A percentile compares a stretch with the other conserved stretches of the same genome.
These are phyloP conservation scores for Fusarium praegraminearum DNA, from an alignment of 2,329 filamentous ascomycete genomes.

Conservation along the genomic window DNA sequence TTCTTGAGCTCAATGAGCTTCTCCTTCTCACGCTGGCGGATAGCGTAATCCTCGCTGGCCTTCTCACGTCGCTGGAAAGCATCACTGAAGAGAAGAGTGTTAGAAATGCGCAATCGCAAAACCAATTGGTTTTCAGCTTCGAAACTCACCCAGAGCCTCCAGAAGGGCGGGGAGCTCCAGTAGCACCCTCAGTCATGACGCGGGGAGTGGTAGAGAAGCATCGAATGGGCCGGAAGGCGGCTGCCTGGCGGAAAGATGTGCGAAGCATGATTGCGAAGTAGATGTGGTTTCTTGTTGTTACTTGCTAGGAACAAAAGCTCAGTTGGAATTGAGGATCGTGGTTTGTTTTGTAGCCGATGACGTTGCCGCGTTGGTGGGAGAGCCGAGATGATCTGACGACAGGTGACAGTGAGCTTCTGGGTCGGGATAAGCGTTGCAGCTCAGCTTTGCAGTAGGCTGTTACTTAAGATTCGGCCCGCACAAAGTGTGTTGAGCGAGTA, in stretches of 20 bases:
- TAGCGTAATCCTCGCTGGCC: slow-evolving; percentile 85
- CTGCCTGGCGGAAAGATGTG: slow-evolving; percentile 69
- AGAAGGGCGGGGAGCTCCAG: slow-evolving; percentile 68
- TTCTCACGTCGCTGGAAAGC: slow-evolving; percentile 93
- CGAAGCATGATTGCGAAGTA: slow-evolving; percentile 70
- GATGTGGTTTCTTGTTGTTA: slow-evolving; percentile 14
- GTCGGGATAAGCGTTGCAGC: slow-evolving; percentile 13
- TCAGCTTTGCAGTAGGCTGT: slow-evolving; percentile 14
- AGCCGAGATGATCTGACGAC: slow-evolving; percentile 46
- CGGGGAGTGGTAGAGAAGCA: slow-evolving; percentile 73
- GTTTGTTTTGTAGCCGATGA: slow-evolving; percentile 45
- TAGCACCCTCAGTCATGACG: slow-evolving; percentile 77
- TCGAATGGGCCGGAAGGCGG: slow-evolving; percentile 65
- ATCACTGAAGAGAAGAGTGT: slow-evolving; percentile 68
- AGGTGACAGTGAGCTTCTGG: slow-evolving; percentile 26
- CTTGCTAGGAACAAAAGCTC: slow-evolving; percentile 22
- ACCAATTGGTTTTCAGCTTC: slow-evolving; percentile 20
- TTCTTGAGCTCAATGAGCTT: slow-evolving; percentile 84
- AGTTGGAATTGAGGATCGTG: slow-evolving; percentile 21
- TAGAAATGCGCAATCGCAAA: slow-evolving; percentile 5
- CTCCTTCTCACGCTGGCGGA: slow-evolving; percentile 88
- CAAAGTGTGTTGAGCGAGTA: slow-evolving; percentile 10
- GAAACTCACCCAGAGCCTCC: slow-evolving; percentile 65
- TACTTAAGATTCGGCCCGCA: not conserved
- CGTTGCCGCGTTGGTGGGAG: slow-evolving; percentile 41